phyloP scores from a whole-genome alignment of 441 rosid genomes.

The Rhodomyrtus psidioides region DNA sequence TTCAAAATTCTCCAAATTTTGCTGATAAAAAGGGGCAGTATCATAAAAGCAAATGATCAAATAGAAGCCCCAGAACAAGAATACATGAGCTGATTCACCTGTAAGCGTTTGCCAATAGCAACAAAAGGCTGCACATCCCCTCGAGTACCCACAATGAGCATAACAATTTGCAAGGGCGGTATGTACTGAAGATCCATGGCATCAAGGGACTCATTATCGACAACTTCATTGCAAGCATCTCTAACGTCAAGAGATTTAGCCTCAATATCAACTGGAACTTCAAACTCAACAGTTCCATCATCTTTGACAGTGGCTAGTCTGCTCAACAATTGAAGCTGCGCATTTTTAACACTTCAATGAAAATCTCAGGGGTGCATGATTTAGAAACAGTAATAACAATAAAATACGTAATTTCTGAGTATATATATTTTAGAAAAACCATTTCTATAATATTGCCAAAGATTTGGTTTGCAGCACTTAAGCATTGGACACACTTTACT shows the following conservation, averaged over 20 bases:
- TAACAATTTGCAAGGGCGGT: slow-evolving; percentile 88
- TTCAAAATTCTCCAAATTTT: not conserved
- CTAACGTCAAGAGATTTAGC: slow-evolving; percentile 32
- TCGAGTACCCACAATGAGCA: slow-evolving; percentile 96
- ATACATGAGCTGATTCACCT: slow-evolving; percentile 37
- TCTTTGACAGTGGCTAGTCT: slow-evolving; percentile 93
- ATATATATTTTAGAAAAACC: not conserved
- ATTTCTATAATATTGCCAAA: not conserved
- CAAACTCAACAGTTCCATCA: slow-evolving; percentile 93
- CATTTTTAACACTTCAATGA: slow-evolving; percentile 16
- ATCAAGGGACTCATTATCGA: slow-evolving; percentile 61
- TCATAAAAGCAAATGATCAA: not conserved
- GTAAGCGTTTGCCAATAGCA: slow-evolving; percentile 92
- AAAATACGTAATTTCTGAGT: not conserved
- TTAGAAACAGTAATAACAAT: not conserved
- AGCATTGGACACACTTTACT: not conserved
- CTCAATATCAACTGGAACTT: slow-evolving; percentile 70
- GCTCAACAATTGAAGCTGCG: slow-evolving; percentile 79
- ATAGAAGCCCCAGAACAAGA: not conserved
- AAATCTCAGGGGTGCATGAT: not conserved
- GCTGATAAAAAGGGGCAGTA: not conserved
- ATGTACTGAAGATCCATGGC: slow-evolving; percentile 53
- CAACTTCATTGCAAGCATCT: slow-evolving; percentile 25
- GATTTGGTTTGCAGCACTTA: not conserved
- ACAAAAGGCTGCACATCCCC: slow-evolving; percentile 99